Base-by-base conservation (phyloP, 305 asterid genomes). In the Rubia occidens region DNA sequence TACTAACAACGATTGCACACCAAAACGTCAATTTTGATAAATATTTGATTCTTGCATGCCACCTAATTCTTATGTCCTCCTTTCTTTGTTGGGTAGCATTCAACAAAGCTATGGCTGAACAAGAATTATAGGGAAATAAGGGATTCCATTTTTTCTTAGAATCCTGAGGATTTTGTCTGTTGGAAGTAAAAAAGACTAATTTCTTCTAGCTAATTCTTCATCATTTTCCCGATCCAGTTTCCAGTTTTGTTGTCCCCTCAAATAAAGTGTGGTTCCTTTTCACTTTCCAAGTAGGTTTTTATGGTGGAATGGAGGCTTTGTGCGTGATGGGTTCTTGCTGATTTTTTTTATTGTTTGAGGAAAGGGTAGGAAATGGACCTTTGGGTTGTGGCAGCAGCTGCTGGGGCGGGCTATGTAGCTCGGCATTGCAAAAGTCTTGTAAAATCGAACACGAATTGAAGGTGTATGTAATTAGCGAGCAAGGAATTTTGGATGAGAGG, bases 301-400 rank as follows among this genome's bases (percentile, higher is more conserved):
- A 63, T 58, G 63, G 44, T 56, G 54, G 75, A 35, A 44, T 15
- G 47, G 13, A 37, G 5, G 29, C 10, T 32, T 44, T 67, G 40
- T 60, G 65, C 67, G 32, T 67, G 55, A 53, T 63, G 73, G 71
- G 40, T 45, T 76, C 49, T 68, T 71, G 63, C 15, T 75, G 68
- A 26, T 54, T 59, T 51, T 66, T n/a, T n/a, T n/a, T n/a, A n/a
- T n/a, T n/a, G n/a, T n/a, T n/a, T 64, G 43, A 29, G 69, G 59
- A 54, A 45, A 72, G 75, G 59, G 10, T 26, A 11, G 74, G 35
- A 67, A 74, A 86, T 89, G 96, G 95, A 87, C 82, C 78, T 81
- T 18, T 87, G 93, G 96, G 59, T 86, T 60, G 81, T 84, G 66
- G 90, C 90, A 18, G 95, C 85, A 11, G 90, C 90, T 75, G 95